Conservation (phyloP, 2,329 filamentous ascomycete species). For the Capronia coronata region DNA sequence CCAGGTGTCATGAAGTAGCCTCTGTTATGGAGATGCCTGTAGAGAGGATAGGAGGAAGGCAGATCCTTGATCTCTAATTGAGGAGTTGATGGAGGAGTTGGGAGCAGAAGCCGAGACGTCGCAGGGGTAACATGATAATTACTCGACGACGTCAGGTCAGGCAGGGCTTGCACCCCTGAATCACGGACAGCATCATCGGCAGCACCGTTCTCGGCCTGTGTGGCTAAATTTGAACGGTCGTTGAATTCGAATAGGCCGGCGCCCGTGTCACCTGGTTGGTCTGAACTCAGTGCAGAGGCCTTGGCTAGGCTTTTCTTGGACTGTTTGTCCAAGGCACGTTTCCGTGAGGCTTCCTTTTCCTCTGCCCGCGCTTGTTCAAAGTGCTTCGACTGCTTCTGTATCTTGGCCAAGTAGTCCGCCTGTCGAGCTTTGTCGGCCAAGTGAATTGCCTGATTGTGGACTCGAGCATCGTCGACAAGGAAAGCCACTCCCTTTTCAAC, state of each 20-base stretch:
- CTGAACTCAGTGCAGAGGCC: constrained; percentile 13
- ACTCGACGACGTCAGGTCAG: constrained; percentile 2
- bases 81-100: constrained; percentile 30
- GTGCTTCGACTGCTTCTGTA: constrained; percentile 51
- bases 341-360: constrained; percentile 46
- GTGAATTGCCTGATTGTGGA: constrained; percentile 61
- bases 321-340: constrained; percentile 47
- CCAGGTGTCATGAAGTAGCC: constrained; percentile 89
- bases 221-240: constrained; percentile 6
- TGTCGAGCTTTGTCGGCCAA: constrained; percentile 53
- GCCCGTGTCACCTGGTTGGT: neutral
- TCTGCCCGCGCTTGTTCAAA: constrained; percentile 43
- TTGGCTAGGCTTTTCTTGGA: constrained; percentile 32
- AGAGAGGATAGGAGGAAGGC: constrained; percentile 62
- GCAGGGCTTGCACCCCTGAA: constrained; percentile 1
- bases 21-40: constrained; percentile 67
- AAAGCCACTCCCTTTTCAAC: constrained; percentile 70
- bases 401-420: constrained; percentile 53
- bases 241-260: constrained; percentile 8
- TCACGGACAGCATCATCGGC: constrained; percentile 1
- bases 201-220: constrained; percentile 1
- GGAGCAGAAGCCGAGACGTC: constrained; percentile 44
- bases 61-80: constrained; percentile 32
- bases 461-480: constrained; percentile 69
- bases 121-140: constrained; percentile 42